phyloP scores from a whole-genome alignment of 768 basidiomycete genomes.

The Mycena crocata region DNA sequence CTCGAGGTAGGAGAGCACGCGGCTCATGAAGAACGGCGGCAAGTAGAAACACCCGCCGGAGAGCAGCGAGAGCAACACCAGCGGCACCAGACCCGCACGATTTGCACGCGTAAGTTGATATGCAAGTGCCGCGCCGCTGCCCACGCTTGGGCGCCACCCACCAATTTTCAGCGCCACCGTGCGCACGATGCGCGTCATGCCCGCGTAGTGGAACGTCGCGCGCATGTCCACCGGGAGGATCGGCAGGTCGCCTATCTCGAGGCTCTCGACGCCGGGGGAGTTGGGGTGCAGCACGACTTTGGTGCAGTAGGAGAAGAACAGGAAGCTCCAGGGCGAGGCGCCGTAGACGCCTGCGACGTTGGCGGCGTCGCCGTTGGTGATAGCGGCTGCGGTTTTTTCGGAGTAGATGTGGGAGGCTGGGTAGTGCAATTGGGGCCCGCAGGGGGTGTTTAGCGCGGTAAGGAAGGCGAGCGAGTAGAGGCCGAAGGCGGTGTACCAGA shows the following conservation, averaged over 20 bases:
- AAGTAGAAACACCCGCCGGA: constrained; percentile 73
- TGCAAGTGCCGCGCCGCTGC: constrained; percentile 71
- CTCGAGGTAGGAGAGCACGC: constrained; percentile 64
- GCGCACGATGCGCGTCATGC: constrained; percentile 69
- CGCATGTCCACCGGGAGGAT: constrained; percentile 83
- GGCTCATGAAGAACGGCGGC: constrained; percentile 66
- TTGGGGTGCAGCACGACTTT: constrained; percentile 89
- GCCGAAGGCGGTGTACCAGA: constrained; percentile 47
- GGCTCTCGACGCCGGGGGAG: constrained; percentile 67
- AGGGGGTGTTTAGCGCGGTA: constrained; percentile 62
- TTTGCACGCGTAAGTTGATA: constrained; percentile 75
- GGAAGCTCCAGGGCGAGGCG: constrained; percentile 65
- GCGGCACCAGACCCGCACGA: constrained; percentile 45
- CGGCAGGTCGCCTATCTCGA: constrained; percentile 90
- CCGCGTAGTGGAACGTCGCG: constrained; percentile 65
- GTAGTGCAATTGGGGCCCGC: constrained; percentile 80
- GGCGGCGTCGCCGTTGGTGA: constrained; percentile 68
- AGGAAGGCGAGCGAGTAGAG: constrained; percentile 59
- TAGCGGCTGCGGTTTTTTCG: constrained; percentile 68
- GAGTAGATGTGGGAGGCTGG: constrained; percentile 79
- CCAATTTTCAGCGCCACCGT: constrained; percentile 61
- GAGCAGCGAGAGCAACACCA: constrained; percentile 61
- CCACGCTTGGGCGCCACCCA: constrained; percentile 67
- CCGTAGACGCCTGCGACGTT: constrained; percentile 80
- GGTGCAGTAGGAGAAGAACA: constrained; percentile 89